phyloP scores from a whole-genome alignment of 805 yeast genomes.

The Helenozyma rhizophorensis region DNA sequence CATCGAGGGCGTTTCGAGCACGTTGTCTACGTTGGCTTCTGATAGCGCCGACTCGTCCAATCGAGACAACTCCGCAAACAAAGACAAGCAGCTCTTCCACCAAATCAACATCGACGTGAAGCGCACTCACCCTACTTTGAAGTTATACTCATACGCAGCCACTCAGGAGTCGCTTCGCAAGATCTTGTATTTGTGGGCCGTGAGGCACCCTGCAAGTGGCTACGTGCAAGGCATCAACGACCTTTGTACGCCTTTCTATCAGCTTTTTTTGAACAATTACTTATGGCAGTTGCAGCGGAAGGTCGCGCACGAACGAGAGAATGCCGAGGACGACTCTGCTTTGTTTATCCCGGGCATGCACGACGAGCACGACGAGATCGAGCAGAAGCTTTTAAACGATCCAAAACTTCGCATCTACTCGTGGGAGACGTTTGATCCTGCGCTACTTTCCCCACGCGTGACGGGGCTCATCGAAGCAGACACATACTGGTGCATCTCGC shows the following conservation, averaged over 20 bases:
- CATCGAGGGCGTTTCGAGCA: constrained; percentile 64
- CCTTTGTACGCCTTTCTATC: constrained; percentile 87
- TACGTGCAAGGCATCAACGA: constrained; percentile 98
- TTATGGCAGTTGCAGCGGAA: constrained; percentile 37
- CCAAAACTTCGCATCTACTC: constrained; percentile 20
- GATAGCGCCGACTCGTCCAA: constrained; percentile 16
- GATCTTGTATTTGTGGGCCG: constrained; percentile 88
- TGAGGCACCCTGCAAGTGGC: constrained; percentile 96
- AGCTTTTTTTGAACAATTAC: constrained; percentile 74
- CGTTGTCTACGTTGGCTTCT: constrained; percentile 37
- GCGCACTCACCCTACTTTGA: constrained; percentile 83
- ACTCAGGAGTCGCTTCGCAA: constrained; percentile 80
- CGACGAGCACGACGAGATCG: constrained; percentile 22
- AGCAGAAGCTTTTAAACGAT: constrained; percentile 22
- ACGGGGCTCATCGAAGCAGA: constrained; percentile 83
- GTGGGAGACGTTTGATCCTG: constrained; percentile 62
- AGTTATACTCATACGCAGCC: constrained; percentile 60
- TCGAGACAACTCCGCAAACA: constrained; percentile 33
- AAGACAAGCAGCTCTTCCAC: constrained; percentile 82
- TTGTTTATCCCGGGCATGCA: constrained; percentile 33
- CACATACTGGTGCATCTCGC: constrained; percentile 93
- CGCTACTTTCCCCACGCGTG: constrained; percentile 52
- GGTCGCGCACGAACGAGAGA: constrained; percentile 7
- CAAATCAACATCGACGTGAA: constrained; percentile 94
- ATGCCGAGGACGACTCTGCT: constrained; percentile 19